phyloP scores from a whole-genome alignment of 768 basidiomycete genomes.

The Mycena polygramma region DNA sequence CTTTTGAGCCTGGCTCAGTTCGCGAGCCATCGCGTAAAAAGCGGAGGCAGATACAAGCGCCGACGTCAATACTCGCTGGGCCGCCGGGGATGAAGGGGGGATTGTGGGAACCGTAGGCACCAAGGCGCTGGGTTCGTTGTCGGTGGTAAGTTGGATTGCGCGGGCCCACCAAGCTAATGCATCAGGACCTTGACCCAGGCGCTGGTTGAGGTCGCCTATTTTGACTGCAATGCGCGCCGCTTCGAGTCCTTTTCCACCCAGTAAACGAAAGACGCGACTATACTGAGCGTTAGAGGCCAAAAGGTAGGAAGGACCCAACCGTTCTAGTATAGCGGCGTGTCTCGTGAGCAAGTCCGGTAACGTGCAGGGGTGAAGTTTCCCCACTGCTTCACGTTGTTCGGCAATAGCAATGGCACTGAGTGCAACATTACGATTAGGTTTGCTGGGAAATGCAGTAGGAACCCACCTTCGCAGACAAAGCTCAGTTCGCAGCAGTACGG shows the following conservation, averaged over 20 bases:
- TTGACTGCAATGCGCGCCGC: slow-evolving; percentile 72
- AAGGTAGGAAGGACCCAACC: slow-evolving; percentile 66
- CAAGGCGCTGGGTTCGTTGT: slow-evolving; percentile 41
- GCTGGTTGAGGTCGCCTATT: slow-evolving; percentile 74
- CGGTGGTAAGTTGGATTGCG: slow-evolving; percentile 62
- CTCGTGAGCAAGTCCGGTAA: slow-evolving; percentile 66
- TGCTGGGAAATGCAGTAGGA: not conserved
- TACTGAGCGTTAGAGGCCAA: slow-evolving; percentile 69
- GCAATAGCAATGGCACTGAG: slow-evolving; percentile 60
- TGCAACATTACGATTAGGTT: not conserved
- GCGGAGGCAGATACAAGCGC: slow-evolving; percentile 80
- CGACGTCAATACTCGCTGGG: slow-evolving; percentile 72
- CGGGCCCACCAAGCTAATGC: slow-evolving; percentile 80
- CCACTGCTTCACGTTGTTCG: slow-evolving; percentile 52
- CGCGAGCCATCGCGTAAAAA: slow-evolving; percentile 71
- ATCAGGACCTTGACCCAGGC: slow-evolving; percentile 64
- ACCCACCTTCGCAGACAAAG: slow-evolving; percentile 57
- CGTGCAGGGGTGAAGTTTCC: slow-evolving; percentile 63
- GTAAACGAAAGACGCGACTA: slow-evolving; percentile 67
- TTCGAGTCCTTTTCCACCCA: slow-evolving; percentile 53
- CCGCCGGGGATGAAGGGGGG: slow-evolving; percentile 68
- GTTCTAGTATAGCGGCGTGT: slow-evolving; percentile 71
- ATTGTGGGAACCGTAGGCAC: slow-evolving; percentile 50
- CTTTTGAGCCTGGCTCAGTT: slow-evolving; percentile 65
- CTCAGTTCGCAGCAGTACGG: slow-evolving; percentile 67